Evolutionary conservation across 2,329 filamentous ascomycete species (phyloP).

Genomic region (Emmonsiellopsis sp.): DNA sequence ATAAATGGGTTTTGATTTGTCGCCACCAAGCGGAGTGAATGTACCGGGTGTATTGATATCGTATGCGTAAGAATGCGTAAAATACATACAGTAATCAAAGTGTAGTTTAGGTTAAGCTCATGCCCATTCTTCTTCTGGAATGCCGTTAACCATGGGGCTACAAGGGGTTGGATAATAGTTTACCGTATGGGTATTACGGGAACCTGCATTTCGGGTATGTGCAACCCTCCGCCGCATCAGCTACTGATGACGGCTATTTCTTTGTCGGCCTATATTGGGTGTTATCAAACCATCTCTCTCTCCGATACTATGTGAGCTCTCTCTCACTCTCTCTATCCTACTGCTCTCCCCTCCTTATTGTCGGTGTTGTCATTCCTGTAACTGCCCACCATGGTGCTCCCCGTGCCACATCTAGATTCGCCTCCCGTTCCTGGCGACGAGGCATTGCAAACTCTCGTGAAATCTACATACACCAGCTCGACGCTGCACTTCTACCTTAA

Average conservation of each 20-base stretch:
- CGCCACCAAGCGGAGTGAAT: too few relatives aligned
- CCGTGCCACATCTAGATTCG: not conserved
- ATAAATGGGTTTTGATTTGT: too few relatives aligned
- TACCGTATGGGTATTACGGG: too few relatives aligned
- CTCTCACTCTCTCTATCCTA: not conserved
- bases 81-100: too few relatives aligned
- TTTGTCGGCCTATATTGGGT: not conserved
- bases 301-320: not conserved
- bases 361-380: not conserved
- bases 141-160: too few relatives aligned
- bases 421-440: not conserved
- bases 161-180: too few relatives aligned
- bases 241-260: not conserved
- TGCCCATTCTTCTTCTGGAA: too few relatives aligned
- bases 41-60: too few relatives aligned
- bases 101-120: too few relatives aligned
- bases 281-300: not conserved
- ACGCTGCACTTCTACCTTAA: constrained; percentile 80
- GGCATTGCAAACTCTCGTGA: constrained; percentile 7
- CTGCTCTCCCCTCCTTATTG: not conserved
- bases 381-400: not conserved
- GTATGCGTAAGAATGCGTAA: too few relatives aligned
- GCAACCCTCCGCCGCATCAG: too few relatives aligned
- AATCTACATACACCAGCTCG: constrained; percentile 10
- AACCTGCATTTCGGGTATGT: too few relatives aligned